A percentile compares a stretch with the other conserved stretches of the same genome.
phyloP scores from a whole-genome alignment of 2,329 filamentous ascomycete genomes.

The Ceratocystis cubensis region DNA sequence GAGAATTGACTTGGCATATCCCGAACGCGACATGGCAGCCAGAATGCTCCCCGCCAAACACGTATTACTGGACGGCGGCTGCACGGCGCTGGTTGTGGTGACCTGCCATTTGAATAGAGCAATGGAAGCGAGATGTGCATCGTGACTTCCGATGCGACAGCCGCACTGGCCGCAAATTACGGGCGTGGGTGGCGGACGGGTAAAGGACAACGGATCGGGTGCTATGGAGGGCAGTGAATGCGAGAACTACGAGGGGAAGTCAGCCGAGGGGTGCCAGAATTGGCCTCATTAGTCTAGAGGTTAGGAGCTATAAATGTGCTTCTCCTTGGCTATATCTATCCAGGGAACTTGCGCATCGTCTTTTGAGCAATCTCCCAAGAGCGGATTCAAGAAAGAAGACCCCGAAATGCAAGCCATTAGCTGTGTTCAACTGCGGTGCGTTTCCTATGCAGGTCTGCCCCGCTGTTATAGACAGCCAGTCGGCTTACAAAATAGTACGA shows the following conservation, averaged over 20 bases:
- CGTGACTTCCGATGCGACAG: constrained; percentile 37
- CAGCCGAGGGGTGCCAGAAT: not conserved
- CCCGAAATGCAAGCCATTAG: not conserved
- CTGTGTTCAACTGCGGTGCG: not conserved
- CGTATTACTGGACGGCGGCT: constrained; percentile 33
- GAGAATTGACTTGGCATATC: constrained; percentile 44
- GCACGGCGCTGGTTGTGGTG: constrained; percentile 24
- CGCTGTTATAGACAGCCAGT: not conserved
- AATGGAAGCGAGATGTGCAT: constrained; percentile 34
- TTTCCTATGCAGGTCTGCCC: not conserved
- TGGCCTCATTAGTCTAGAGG: not conserved
- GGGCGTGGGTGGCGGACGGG: constrained; percentile 11
- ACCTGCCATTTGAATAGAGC: constrained; percentile 48
- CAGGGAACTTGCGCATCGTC: constrained; percentile 36
- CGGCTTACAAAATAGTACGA: constrained; percentile 23
- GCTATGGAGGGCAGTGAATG: not conserved
- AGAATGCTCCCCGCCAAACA: constrained; percentile 43
- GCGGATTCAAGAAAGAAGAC: not conserved
- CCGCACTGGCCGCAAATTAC: constrained; percentile 37
- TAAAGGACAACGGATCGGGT: constrained; percentile 5
- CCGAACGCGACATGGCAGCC: constrained; percentile 43
- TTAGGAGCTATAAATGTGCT: constrained; percentile 33
- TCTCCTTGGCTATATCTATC: constrained; percentile 37
- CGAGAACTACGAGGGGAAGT: constrained; percentile 12
- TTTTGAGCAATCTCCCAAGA: constrained; percentile 38